A percentile compares a stretch with the other conserved stretches of the same genome.
Conservation (phyloP, 352 stramenopile genomes). For the Pythium plurisporium region DNA sequence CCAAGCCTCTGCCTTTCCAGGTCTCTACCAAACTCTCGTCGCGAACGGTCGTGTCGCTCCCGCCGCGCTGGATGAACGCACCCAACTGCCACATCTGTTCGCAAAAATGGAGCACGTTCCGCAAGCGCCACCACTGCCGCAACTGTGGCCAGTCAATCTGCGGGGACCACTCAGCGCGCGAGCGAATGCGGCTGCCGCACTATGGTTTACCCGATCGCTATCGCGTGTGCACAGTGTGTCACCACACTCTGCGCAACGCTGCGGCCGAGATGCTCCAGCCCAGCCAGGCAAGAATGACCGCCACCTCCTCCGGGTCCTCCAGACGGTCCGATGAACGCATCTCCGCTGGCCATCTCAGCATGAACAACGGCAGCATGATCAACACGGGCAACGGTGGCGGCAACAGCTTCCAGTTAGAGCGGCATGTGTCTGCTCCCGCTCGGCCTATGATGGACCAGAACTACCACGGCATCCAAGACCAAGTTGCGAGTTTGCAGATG, state of each 20-base stretch:
- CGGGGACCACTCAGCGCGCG: constrained; percentile 74
- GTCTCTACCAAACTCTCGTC: constrained; percentile 33
- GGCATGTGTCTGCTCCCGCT: constrained; percentile 70
- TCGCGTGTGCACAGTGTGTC: constrained; percentile 79
- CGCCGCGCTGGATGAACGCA: constrained; percentile 80
- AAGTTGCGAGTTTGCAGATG: constrained; percentile 81
- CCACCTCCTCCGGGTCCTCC: background rate
- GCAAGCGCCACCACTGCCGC: constrained; percentile 84
- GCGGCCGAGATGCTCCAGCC: constrained; percentile 34
- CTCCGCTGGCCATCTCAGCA: constrained; percentile 11
- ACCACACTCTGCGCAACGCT: constrained; percentile 65
- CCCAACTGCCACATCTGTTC: constrained; percentile 83
- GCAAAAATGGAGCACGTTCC: constrained; percentile 72
- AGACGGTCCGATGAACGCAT: constrained; percentile 53
- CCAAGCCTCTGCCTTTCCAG: constrained; percentile 36
- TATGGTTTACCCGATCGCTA: constrained; percentile 76
- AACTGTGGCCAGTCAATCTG: constrained; percentile 87
- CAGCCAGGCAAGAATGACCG: constrained; percentile 12
- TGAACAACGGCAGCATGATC: constrained; percentile 22
- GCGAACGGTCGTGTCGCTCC: constrained; percentile 51
- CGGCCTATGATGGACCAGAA: constrained; percentile 29
- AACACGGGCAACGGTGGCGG: background rate
- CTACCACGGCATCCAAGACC: constrained; percentile 64
- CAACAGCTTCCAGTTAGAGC: constrained; percentile 43
- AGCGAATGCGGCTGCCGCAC: constrained; percentile 77